phyloP scores from a whole-genome alignment of 306 rosid genomes.

The Trichosanthes cucumerina region DNA sequence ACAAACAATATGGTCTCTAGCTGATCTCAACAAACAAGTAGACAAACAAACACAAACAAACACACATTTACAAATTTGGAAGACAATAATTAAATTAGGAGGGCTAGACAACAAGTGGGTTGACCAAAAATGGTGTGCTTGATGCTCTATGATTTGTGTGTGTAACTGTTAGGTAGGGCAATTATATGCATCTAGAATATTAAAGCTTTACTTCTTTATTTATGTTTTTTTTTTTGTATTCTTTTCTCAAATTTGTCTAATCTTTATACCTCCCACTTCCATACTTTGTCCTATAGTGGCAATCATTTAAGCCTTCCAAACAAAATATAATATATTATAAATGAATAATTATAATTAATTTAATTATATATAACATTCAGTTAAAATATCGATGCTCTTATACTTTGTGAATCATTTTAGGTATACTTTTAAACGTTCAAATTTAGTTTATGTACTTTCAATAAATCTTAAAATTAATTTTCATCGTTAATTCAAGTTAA shows the following conservation, averaged over 20 bases:
- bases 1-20: not conserved
- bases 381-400: no score
- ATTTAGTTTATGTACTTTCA: no score
- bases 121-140: not conserved
- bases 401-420: no score
- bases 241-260: not conserved
- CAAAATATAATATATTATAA: no score
- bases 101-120: not conserved
- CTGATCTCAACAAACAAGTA: not conserved
- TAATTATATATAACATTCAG: no score
- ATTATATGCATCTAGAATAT: not conserved
- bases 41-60: not conserved
- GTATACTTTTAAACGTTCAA: no score
- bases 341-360: no score
- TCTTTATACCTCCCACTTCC: not conserved
- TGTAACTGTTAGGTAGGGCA: not conserved
- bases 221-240: not conserved
- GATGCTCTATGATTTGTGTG: slow-evolving; percentile 4
- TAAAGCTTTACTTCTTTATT: not conserved
- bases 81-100: not conserved
- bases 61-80: not conserved
- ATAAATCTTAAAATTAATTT: no score
- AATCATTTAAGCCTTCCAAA: not conserved
- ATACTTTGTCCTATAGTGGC: not conserved
- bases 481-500: no score